Evolutionary conservation across 768 basidiomycete genomes (phyloP), one percentile per base, ranked within the genome.

Genomic region (Pleurotus eryngii): DNA sequence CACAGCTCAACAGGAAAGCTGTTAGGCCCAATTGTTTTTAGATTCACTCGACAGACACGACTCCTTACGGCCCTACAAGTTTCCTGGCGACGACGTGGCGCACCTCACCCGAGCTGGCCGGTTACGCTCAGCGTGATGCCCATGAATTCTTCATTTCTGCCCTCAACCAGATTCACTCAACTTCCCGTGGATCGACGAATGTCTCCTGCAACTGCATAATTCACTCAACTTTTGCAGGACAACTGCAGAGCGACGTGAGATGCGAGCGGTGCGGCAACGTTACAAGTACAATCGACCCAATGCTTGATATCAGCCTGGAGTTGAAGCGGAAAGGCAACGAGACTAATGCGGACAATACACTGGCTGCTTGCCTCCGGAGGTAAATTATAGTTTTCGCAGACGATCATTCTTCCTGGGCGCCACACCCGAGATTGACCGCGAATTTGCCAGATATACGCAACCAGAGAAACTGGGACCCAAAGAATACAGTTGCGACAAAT

Each of bases 101-200:
- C 63, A 81, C 79, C 60, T 86, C 89, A 0, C 72, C 87, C 0
- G 93, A 96, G 59, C 76, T 98, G 24, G 84, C 92, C 4, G 95
- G 95, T 2, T 93, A 98, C 65, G 85, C 92, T 0, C 96, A 98
- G 68, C 96, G 96, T 66, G 95, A 98, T 60, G 92, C 93, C 2
- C 93, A 95, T 76, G 89, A 92, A 69, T 89, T 86, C 67, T 90
- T 92, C 69, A 90, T 92, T 26, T 80, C 87, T 15, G 82, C 86
- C 0, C 76, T 98, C 22, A 95, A 95, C 65, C 89, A 93, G 61
- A 89, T 97, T 9, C 95, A 98, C 68, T 76, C 78, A 17, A 89
- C 84, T 38, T 88, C 87, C 9, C 79, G 87, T 39, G 85, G 89
- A 1, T 84, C 84, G 55, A 90, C 87, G 9, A 85, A 88, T 63